Conservation (phyloP, 2,329 filamentous ascomycete genomes). For the Exophiala sp. region DNA sequence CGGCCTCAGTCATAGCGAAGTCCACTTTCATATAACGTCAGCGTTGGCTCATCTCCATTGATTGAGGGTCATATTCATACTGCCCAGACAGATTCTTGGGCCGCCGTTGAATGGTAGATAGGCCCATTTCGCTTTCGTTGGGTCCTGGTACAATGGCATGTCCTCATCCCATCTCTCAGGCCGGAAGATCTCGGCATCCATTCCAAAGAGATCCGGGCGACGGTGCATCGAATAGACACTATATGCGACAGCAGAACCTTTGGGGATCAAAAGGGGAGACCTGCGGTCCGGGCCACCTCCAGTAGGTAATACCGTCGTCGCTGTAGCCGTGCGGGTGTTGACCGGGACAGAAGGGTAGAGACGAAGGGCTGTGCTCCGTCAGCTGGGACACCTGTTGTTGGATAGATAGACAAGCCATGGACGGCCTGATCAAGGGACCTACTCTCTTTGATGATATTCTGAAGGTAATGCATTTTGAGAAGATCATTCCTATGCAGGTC, state of each 20-base stretch:
- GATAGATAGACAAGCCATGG: neutral
- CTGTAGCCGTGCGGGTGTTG: constrained; percentile 65
- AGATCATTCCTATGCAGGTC: constrained; percentile 46
- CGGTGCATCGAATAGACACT: constrained; percentile 49
- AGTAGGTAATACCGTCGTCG: constrained; percentile 66
- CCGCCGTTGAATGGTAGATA: constrained; percentile 51
- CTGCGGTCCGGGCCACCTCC: constrained; percentile 49
- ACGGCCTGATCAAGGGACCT: neutral
- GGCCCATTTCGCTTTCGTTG: constrained; percentile 44
- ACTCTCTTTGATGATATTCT: constrained; percentile 45
- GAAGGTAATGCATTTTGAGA: constrained; percentile 36
- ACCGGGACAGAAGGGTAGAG: constrained; percentile 72
- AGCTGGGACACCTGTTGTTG: neutral
- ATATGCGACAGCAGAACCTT: constrained; percentile 45
- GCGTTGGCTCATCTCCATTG: neutral
- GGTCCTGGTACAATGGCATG: constrained; percentile 39
- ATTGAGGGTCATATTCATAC: constrained; percentile 30
- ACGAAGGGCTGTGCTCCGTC: constrained; percentile 62
- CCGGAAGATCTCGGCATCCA: constrained; percentile 41
- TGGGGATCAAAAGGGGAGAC: constrained; percentile 42
- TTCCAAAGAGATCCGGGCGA: constrained; percentile 39
- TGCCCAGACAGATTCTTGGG: constrained; percentile 49
- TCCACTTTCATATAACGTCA: constrained; percentile 38
- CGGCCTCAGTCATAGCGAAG: constrained; percentile 54
- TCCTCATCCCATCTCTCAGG: constrained; percentile 47